Evolutionary conservation across 1,139 yeast genomes (phyloP).

Genomic region (Lodderomyces metapsilosis): DNA sequence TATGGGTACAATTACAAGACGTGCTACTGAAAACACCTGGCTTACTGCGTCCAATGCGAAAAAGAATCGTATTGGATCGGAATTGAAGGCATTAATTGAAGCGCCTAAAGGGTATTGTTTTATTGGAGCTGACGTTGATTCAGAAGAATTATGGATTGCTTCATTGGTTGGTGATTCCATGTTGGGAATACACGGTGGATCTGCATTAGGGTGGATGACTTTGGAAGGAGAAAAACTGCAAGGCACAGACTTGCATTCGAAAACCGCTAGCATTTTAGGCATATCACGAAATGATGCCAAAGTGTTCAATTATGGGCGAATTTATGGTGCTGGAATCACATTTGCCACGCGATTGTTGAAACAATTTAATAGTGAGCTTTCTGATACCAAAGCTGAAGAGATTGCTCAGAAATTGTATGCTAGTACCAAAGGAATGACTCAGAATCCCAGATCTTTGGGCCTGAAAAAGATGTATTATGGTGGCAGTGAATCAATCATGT

Average conservation of each 20-base stretch:
- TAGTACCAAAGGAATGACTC: slow-evolving; percentile 74
- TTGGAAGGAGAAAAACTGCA: slow-evolving; percentile 90
- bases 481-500: slow-evolving; percentile 90
- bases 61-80: slow-evolving; percentile 82
- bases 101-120: slow-evolving; percentile 91
- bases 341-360: slow-evolving; percentile 82
- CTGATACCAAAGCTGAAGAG: slow-evolving; percentile 66
- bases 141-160: slow-evolving; percentile 98
- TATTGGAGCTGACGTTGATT: slow-evolving; percentile 98
- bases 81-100: slow-evolving; percentile 76
- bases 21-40: slow-evolving; percentile 99
- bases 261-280: slow-evolving; percentile 86
- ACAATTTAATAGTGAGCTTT: slow-evolving; percentile 71
- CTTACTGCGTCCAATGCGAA: slow-evolving; percentile 95
- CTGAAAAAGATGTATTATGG: slow-evolving; percentile 65
- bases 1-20: slow-evolving; percentile 95
- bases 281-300: slow-evolving; percentile 92
- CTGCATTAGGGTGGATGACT: slow-evolving; percentile 99
- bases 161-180: slow-evolving; percentile 90
- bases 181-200: slow-evolving; percentile 88
- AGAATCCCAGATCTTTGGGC: slow-evolving; percentile 23
- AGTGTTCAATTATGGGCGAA: slow-evolving; percentile 92
- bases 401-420: slow-evolving; percentile 70
- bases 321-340: slow-evolving; percentile 94
- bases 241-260: slow-evolving; percentile 93